Evolutionary conservation across 768 basidiomycete species (phyloP).

Genomic region (Cytidiella melzeri): DNA sequence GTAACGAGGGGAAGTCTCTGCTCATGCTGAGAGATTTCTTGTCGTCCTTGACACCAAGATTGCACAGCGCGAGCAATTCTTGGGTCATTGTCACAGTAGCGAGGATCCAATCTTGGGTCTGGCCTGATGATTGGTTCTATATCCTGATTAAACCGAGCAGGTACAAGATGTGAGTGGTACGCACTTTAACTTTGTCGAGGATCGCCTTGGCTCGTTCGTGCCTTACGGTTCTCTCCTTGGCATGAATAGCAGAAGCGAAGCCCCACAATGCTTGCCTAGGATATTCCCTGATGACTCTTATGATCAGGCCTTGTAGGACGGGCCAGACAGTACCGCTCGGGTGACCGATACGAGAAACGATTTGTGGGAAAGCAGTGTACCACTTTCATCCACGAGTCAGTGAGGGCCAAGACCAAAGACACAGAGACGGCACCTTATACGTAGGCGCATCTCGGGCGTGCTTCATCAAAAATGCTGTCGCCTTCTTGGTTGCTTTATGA

Average conservation of each 20-base stretch:
- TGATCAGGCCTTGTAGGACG: constrained; percentile 61
- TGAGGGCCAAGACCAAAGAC: no score
- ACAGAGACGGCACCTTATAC: constrained; percentile 84
- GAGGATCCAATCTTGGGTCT: constrained; percentile 26
- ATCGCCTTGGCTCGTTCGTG: constrained; percentile 53
- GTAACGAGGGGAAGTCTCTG: constrained; percentile 49
- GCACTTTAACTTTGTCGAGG: constrained; percentile 52
- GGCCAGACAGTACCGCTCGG: constrained; percentile 52
- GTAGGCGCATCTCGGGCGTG: constrained; percentile 38
- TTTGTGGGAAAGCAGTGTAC: constrained; percentile 94
- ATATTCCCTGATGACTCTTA: constrained; percentile 68
- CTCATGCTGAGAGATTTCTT: constrained; percentile 40
- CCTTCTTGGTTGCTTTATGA: not conserved
- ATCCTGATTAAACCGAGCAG: not conserved
- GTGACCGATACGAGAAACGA: constrained; percentile 90
- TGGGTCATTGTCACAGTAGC: constrained; percentile 59
- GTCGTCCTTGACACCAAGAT: constrained; percentile 40
- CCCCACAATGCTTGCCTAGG: constrained; percentile 93
- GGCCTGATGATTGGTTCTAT: not conserved
- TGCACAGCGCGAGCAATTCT: constrained; percentile 62
- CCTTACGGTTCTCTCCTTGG: constrained; percentile 50
- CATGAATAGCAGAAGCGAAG: constrained; percentile 83
- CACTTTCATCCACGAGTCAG: constrained; percentile 74
- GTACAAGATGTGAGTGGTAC: constrained; percentile 9
- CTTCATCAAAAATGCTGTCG: constrained; percentile 41